Percentiles rank a stretch among this genome's conserved stretches.
Evolutionary conservation across 164 flowering plant species (phyloP).

Genomic region (Paratinospora sagittata): DNA sequence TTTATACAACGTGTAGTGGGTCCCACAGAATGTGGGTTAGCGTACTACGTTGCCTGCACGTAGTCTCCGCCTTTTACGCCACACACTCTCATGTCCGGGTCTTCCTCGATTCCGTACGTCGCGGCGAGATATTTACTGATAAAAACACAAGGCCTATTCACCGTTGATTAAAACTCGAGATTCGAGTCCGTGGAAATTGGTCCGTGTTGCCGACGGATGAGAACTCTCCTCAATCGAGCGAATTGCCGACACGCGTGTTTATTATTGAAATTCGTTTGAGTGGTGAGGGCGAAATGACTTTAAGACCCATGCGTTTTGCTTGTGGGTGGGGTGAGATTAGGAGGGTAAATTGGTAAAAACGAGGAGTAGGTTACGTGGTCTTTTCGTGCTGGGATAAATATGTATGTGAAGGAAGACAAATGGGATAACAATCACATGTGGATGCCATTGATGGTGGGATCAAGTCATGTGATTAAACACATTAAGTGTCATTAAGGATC

Average conservation of each 20-base stretch:
- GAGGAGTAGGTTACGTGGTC: not conserved
- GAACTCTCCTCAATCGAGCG: not conserved
- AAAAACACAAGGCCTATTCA: not conserved
- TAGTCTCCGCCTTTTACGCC: conserved; percentile 1
- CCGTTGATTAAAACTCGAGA: not conserved
- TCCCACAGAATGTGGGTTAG: not conserved
- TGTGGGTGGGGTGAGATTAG: not conserved
- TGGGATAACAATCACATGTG: not conserved
- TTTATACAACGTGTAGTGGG: not conserved
- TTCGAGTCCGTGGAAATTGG: too few species aligned
- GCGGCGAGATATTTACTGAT: not conserved
- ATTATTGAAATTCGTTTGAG: not conserved
- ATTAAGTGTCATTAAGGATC: too few species aligned
- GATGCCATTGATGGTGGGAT: too few species aligned
- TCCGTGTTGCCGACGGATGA: too few species aligned
- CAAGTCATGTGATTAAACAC: too few species aligned
- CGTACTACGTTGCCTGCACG: not conserved
- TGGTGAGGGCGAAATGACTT: not conserved
- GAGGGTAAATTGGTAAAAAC: not conserved
- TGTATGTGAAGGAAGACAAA: not conserved
- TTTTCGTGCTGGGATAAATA: not conserved
- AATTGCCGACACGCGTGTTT: not conserved
- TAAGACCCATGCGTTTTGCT: not conserved
- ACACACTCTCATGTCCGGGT: not conserved
- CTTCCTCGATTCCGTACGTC: not conserved